Evolutionary conservation across 257 asterid genomes (phyloP).

Genomic region (Nicotiana otophora): DNA sequence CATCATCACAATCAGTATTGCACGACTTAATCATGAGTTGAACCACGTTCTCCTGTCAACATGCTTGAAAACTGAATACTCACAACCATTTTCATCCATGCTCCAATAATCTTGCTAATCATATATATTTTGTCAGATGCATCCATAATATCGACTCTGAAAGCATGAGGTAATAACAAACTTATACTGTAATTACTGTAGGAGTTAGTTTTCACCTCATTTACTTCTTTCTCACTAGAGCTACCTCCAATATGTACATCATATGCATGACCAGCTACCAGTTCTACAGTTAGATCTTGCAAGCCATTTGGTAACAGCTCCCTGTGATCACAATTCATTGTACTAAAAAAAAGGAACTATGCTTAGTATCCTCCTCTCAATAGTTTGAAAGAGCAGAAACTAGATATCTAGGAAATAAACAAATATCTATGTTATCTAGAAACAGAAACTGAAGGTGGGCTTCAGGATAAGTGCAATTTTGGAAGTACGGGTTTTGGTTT

Average conservation of each 20-base stretch:
- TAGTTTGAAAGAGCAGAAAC: background rate
- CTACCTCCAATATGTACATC: background rate
- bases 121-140: background rate
- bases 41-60: constrained; percentile 16
- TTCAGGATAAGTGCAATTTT: background rate
- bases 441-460: background rate
- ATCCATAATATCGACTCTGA: background rate
- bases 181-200: background rate
- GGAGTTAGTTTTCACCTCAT: constrained; percentile 2
- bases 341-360: background rate
- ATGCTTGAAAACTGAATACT: background rate
- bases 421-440: background rate
- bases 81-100: background rate
- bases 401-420: background rate
- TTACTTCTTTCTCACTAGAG: constrained; percentile 1
- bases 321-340: constrained; percentile 9
- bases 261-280: background rate
- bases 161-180: background rate
- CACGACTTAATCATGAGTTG: background rate
- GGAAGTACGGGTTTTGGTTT: background rate
- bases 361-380: background rate
- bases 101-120: background rate
- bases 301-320: constrained; percentile 8
- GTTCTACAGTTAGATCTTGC: constrained; percentile 7
- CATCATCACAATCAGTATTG: background rate